Evolutionary conservation across 257 asterid species (phyloP).

Genomic region (Nicotiana benthamiana): DNA sequence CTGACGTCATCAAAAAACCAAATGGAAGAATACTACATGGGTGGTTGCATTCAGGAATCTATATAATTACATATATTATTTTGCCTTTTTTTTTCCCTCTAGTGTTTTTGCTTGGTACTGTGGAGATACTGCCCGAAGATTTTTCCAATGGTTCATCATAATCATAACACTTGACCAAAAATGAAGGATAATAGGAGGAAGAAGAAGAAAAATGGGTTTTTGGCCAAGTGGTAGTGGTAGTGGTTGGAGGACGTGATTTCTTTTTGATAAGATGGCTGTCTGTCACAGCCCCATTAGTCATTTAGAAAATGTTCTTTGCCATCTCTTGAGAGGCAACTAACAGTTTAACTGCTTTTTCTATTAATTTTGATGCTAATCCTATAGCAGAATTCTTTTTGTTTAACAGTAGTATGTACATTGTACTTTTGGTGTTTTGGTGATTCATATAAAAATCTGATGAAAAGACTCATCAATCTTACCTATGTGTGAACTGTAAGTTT

Average conservation of each 20-base stretch:
- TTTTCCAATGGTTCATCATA: slow-evolving; percentile 18
- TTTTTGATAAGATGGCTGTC: slow-evolving; percentile 6
- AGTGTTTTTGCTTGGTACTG: slow-evolving; percentile 12
- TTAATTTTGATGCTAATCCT: background rate
- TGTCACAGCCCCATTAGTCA: background rate
- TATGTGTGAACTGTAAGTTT: background rate
- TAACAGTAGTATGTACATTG: background rate
- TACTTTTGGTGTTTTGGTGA: background rate
- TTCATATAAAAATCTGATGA: slow-evolving; percentile 1
- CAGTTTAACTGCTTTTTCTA: slow-evolving; percentile 5
- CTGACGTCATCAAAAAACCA: slow-evolving; percentile 20
- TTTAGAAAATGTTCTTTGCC: background rate
- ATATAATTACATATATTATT: background rate
- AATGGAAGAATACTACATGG: slow-evolving; percentile 21
- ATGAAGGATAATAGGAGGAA: background rate
- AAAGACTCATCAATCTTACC: slow-evolving; percentile 6
- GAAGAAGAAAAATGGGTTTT: background rate
- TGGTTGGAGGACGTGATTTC: slow-evolving; percentile 8
- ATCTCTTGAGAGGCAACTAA: slow-evolving; percentile 3
- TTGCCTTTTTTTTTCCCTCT: background rate
- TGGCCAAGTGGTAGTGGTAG: background rate
- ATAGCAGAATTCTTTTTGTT: slow-evolving; percentile 4
- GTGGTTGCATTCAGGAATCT: slow-evolving; percentile 36
- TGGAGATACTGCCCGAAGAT: slow-evolving; percentile 28
- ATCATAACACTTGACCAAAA: slow-evolving; percentile 3